phyloP scores from a whole-genome alignment of 2,329 filamentous ascomycete genomes.

The Helminthosporium solani region DNA sequence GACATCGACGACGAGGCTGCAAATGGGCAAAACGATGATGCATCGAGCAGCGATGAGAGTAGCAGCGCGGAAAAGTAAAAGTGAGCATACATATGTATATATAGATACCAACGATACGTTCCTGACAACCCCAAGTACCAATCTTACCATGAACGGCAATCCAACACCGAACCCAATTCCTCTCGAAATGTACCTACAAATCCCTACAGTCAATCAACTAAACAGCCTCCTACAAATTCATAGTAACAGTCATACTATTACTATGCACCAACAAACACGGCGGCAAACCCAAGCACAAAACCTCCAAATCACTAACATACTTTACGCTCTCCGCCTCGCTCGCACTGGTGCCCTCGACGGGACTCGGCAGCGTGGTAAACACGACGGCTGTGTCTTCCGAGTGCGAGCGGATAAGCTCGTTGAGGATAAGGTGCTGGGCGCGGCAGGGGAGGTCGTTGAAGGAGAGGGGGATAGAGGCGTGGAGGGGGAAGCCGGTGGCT shows the following conservation, averaged over 20 bases:
- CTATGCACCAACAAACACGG: conserved; percentile 78
- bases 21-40: conserved; percentile 9
- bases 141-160: too few relatives aligned
- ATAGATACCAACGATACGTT: not conserved
- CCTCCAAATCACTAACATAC: conserved; percentile 76
- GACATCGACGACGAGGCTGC: conserved; percentile 18
- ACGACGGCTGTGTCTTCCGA: conserved; percentile 65
- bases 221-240: conserved; percentile 64
- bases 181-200: too few relatives aligned
- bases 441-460: conserved; percentile 86
- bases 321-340: conserved; percentile 69
- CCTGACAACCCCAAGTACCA: too few relatives aligned
- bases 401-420: conserved; percentile 68
- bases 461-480: conserved; percentile 67
- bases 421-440: conserved; percentile 82
- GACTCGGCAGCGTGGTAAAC: conserved; percentile 81
- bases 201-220: too few relatives aligned
- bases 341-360: conserved; percentile 71
- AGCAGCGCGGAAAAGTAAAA: conserved; percentile 8
- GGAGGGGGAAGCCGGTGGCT: conserved; percentile 49
- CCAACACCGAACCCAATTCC: too few relatives aligned
- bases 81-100: too few relatives aligned
- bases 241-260: conserved; percentile 88
- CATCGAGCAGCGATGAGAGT: conserved; percentile 22
- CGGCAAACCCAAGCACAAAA: conserved; percentile 73